Conservation (phyloP, 2,329 filamentous ascomycete species). For the Penicillium sclerotiorum region DNA sequence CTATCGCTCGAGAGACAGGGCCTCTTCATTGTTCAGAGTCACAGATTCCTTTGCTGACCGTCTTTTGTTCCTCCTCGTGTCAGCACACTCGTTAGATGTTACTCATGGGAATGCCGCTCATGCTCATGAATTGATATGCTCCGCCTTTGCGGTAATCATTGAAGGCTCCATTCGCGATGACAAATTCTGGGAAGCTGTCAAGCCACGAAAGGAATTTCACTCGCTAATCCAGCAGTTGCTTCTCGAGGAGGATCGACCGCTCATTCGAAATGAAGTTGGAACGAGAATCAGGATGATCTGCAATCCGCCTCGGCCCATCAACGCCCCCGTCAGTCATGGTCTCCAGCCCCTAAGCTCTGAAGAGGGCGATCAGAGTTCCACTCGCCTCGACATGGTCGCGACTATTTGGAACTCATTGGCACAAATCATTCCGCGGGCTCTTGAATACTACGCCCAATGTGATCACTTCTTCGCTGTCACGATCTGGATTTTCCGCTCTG, state of each 20-base stretch:
- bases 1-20: conserved; percentile 17
- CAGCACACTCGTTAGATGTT: too few species aligned
- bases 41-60: conserved; percentile 38
- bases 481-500: conserved; percentile 45
- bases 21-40: conserved; percentile 37
- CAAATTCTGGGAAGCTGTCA: conserved; percentile 50
- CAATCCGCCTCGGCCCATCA: conserved; percentile 33
- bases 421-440: conserved; percentile 43
- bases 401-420: conserved; percentile 51
- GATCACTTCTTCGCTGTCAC: conserved; percentile 52
- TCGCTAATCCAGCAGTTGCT: conserved; percentile 46
- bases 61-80: conserved; percentile 39
- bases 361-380: conserved; percentile 34
- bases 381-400: conserved; percentile 43
- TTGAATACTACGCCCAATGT: conserved; percentile 40
- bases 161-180: conserved; percentile 53
- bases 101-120: too few species aligned
- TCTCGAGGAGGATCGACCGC: conserved; percentile 46
- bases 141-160: conserved; percentile 51
- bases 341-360: conserved; percentile 11
- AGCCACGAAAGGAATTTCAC: conserved; percentile 39
- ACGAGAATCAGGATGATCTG: conserved; percentile 44
- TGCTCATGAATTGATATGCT: conserved; percentile 43
- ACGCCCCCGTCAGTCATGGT: conserved; percentile 26
- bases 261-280: conserved; percentile 41